Evolutionary conservation across 257 asterid species (phyloP).

Genomic region (Marsdenia floribunda): DNA sequence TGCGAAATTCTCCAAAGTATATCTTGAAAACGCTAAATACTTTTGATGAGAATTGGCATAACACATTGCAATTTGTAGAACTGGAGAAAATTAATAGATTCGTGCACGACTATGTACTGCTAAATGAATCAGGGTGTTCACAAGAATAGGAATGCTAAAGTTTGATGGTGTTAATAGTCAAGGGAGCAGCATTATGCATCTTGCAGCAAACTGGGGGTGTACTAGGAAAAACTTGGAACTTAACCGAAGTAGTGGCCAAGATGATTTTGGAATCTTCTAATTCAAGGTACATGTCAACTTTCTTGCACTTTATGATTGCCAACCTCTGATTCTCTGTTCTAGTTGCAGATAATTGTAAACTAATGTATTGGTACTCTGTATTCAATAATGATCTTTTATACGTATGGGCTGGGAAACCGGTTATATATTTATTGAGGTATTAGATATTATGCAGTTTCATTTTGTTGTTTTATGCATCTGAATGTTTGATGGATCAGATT

Average conservation of each 20-base stretch:
- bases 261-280: neutral
- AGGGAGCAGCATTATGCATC: conserved; percentile 18
- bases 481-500: no score
- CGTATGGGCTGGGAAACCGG: no score
- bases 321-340: neutral
- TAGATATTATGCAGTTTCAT: no score
- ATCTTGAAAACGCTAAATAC: neutral
- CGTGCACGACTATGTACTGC: conserved; percentile 3
- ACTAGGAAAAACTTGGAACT: neutral
- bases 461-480: no score
- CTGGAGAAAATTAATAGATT: neutral
- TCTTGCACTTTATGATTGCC: neutral
- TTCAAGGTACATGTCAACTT: neutral
- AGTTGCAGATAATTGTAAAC: no score
- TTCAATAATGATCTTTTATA: no score
- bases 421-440: no score
- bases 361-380: no score
- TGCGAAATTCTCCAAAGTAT: neutral
- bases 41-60: no score
- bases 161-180: neutral
- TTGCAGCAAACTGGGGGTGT: conserved; percentile 2
- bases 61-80: conserved; percentile 7
- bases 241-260: neutral
- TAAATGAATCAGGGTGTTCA: neutral
- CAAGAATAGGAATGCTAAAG: neutral